Percentiles rank a stretch among this genome's conserved stretches.
Conservation (phyloP, 148 eudicot genomes). For the Mesembryanthemum crystallinum region DNA sequence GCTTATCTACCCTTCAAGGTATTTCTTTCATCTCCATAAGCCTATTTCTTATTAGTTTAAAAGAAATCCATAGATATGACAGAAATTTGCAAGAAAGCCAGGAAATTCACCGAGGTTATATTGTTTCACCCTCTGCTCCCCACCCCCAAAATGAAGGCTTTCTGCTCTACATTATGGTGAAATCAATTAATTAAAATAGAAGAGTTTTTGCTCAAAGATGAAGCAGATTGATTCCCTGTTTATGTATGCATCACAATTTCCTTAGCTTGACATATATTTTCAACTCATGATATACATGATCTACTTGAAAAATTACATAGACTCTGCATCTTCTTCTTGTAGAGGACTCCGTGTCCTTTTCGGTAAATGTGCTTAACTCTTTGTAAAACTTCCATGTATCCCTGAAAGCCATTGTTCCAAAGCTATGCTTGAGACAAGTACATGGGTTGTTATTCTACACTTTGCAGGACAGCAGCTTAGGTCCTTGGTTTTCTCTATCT, state of each 20-base stretch:
- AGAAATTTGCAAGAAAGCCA: not conserved
- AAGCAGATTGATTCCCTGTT: no score
- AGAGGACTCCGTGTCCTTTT: no score
- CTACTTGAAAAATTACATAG: no score
- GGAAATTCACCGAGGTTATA: not conserved
- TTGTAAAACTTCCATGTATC: no score
- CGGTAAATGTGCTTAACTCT: no score
- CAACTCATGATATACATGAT: not conserved
- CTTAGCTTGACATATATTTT: no score
- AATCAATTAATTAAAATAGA: not conserved
- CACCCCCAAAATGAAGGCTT: not conserved
- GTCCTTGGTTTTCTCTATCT: not conserved
- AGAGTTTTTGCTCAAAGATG: not conserved
- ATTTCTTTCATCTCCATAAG: slow-evolving; percentile 8
- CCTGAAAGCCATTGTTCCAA: not conserved
- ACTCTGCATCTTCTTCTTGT: no score
- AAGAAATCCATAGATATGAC: not conserved
- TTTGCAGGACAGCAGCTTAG: not conserved
- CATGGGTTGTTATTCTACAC: not conserved
- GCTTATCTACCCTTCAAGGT: slow-evolving; percentile 99
- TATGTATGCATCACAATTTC: no score
- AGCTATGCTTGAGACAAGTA: not conserved
- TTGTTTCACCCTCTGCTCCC: not conserved
- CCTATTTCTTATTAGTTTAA: not conserved
- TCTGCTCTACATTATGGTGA: no score